Evolutionary conservation across 2,329 filamentous ascomycete genomes (phyloP).

Genomic region (Trichoderma sp.): DNA sequence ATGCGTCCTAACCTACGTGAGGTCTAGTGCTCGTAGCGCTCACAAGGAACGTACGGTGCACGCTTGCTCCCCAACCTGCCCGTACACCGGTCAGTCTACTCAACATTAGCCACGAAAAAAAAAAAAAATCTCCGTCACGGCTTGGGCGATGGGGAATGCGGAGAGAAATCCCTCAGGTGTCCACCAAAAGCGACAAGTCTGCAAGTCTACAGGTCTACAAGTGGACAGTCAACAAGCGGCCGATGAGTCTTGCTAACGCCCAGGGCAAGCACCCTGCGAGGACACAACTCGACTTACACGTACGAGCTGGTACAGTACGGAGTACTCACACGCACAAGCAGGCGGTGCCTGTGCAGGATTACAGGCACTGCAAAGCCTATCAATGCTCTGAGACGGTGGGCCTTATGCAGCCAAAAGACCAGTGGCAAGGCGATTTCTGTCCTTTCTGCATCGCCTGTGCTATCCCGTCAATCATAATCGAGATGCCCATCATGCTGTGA

Average conservation of each 20-base stretch:
- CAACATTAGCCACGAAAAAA: neutral
- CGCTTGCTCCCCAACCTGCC: neutral
- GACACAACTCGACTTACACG: neutral
- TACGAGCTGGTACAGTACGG: neutral
- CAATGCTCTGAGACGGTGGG: neutral
- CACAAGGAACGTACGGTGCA: neutral
- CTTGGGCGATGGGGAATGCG: conserved; percentile 29
- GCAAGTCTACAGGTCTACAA: neutral
- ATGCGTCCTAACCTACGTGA: neutral
- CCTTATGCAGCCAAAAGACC: conserved; percentile 14
- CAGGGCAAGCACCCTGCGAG: neutral
- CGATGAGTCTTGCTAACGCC: neutral
- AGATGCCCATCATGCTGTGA: neutral
- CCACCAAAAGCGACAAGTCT: conserved; percentile 1
- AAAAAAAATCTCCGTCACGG: conserved; percentile 5
- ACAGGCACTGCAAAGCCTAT: neutral
- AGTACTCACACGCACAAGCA: neutral
- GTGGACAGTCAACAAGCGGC: neutral
- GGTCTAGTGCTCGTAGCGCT: neutral
- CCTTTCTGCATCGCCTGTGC: conserved; percentile 1
- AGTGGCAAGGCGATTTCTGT: conserved; percentile 3
- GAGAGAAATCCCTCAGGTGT: conserved; percentile 39
- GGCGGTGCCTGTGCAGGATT: neutral
- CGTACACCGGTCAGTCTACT: neutral
- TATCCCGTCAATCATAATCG: neutral